Evolutionary conservation across 495 filamentous ascomycete genomes (phyloP).

Genomic region (Penicillium soppii): DNA sequence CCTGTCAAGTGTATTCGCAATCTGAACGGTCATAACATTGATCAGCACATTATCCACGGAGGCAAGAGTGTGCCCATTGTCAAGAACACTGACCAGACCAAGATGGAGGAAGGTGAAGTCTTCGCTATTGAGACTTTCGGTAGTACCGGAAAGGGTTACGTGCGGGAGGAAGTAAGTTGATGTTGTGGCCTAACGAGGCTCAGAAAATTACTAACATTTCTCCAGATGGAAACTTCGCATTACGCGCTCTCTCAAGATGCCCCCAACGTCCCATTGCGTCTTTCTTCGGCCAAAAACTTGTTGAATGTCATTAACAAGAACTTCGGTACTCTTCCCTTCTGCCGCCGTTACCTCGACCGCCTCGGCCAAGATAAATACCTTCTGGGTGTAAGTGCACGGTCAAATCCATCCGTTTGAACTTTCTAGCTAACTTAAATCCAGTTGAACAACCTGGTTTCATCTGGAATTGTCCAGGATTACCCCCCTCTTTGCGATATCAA

Average conservation of each 20-base stretch:
- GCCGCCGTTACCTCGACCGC: constrained; percentile 80
- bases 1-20: constrained; percentile 86
- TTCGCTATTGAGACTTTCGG: constrained; percentile 96
- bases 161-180: constrained; percentile 68
- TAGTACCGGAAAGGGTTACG: constrained; percentile 83
- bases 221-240: constrained; percentile 68
- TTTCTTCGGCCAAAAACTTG: constrained; percentile 77
- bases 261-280: constrained; percentile 62
- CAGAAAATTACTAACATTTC: constrained; percentile 9
- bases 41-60: constrained; percentile 84
- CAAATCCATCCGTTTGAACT: neutral
- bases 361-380: constrained; percentile 87
- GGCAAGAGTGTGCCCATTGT: constrained; percentile 89
- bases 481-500: constrained; percentile 89
- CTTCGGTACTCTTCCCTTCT: constrained; percentile 87
- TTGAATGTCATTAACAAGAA: constrained; percentile 88
- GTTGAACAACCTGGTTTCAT: constrained; percentile 84
- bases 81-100: constrained; percentile 73
- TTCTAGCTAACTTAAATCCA: constrained; percentile 36
- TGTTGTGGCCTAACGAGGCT: neutral
- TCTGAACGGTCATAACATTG: constrained; percentile 86
- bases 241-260: constrained; percentile 68
- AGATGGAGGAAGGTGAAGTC: constrained; percentile 93
- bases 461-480: constrained; percentile 86
- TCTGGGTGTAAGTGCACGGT: constrained; percentile 60